phyloP scores from a whole-genome alignment of 73 alveolate species.

The Paramecium sonneborni region DNA sequence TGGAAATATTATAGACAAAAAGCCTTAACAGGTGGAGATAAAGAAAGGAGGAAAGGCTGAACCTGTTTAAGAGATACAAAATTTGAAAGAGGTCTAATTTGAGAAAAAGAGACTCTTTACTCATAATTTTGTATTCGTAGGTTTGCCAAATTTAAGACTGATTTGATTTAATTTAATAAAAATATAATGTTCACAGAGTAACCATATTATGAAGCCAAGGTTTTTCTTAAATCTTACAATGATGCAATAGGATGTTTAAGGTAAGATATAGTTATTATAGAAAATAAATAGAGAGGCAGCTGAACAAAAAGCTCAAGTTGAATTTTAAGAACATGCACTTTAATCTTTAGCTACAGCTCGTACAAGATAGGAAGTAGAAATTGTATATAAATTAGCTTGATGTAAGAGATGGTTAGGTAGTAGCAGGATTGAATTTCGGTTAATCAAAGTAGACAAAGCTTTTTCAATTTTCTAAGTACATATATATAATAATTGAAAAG shows the following conservation, averaged over 20 bases:
- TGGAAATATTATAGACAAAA: slow-evolving; percentile 36
- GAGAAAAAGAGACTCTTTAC: slow-evolving; percentile 26
- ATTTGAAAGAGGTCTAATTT: slow-evolving; percentile 1
- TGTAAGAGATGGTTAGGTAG: not conserved
- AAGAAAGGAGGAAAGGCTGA: slow-evolving; percentile 32
- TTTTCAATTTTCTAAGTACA: not conserved
- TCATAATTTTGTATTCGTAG: slow-evolving; percentile 55
- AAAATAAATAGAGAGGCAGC: not conserved
- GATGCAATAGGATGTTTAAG: not conserved
- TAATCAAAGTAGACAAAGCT: not conserved
- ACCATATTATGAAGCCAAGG: not conserved
- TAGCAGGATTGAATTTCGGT: not conserved
- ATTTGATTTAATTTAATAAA: not conserved
- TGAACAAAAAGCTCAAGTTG: not conserved
- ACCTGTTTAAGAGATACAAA: not conserved
- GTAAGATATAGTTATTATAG: not conserved
- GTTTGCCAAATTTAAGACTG: slow-evolving; percentile 56
- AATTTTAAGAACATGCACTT: not conserved
- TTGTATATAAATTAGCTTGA: not conserved
- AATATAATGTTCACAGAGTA: slow-evolving; percentile 20
- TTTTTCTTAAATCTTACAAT: not conserved
- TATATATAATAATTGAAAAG: not conserved
- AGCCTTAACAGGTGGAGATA: not conserved
- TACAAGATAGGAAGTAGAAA: not conserved
- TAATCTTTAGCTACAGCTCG: not conserved